These are phyloP conservation scores for Phaffomyces thermotolerans DNA, from an alignment of 805 yeast genomes.

Conservation along the genomic window DNA sequence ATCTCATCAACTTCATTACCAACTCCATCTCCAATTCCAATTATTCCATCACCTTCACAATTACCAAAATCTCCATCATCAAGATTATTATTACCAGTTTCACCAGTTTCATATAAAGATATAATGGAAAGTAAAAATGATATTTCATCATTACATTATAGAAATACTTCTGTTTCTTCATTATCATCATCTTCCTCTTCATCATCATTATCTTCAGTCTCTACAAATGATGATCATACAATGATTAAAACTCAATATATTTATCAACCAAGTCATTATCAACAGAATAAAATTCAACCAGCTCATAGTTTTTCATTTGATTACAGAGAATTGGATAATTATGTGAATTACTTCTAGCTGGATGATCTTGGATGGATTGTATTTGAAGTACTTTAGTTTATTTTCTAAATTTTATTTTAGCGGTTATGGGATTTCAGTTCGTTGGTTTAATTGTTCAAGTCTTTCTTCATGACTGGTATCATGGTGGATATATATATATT, in stretches of 20 bases:
- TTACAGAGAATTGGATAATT: slow-evolving; percentile 1
- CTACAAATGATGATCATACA: not conserved
- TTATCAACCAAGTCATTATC: not conserved
- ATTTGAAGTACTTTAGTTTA: too few relatives aligned
- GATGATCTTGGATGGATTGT: not conserved
- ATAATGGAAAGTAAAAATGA: not conserved
- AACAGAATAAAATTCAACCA: slow-evolving; percentile 1
- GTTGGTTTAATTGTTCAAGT: not conserved
- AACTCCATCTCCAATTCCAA: slow-evolving; percentile 2
- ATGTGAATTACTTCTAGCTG: not conserved
- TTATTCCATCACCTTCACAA: slow-evolving; percentile 1
- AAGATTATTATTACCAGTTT: not conserved
- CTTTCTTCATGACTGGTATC: too few relatives aligned
- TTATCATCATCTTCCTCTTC: slow-evolving; percentile 10
- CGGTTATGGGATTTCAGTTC: not conserved
- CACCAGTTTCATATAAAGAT: slow-evolving; percentile 8
- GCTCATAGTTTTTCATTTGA: slow-evolving; percentile 4
- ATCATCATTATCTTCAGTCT: slow-evolving; percentile 8
- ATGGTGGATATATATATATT: too few relatives aligned
- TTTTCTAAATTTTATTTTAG: too few relatives aligned
- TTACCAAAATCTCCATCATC: slow-evolving; percentile 4
- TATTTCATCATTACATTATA: slow-evolving; percentile 1
- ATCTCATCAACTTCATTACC: not conserved
- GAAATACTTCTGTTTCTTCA: slow-evolving; percentile 11
- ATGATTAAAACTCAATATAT: not conserved